A percentile compares a stretch with the other conserved stretches of the same genome.
Conservation (phyloP, 2,329 filamentous ascomycete species). For the Dendrostoma leiphaemia region DNA sequence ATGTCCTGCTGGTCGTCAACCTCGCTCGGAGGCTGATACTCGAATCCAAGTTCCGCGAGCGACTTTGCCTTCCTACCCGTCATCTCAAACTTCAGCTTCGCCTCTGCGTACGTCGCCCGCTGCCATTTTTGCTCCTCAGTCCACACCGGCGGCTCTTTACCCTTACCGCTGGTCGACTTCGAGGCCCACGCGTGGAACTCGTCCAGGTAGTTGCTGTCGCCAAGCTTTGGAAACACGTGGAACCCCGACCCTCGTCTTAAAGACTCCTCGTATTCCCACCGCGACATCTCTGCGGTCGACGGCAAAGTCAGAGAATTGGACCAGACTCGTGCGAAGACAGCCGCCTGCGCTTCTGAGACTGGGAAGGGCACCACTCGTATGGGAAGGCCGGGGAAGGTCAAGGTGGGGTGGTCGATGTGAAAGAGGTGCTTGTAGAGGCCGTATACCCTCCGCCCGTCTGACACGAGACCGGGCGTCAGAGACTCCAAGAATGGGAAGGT, state of each 20-base stretch:
- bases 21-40: slow-evolving; percentile 39
- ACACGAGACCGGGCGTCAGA: slow-evolving; percentile 53
- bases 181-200: slow-evolving; percentile 61
- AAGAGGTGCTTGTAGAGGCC: slow-evolving; percentile 80
- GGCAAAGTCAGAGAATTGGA: slow-evolving; percentile 69
- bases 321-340: slow-evolving; percentile 75
- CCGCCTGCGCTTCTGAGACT: slow-evolving; percentile 73
- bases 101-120: slow-evolving; percentile 63
- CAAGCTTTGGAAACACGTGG: slow-evolving; percentile 51
- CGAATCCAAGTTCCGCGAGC: slow-evolving; percentile 71
- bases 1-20: slow-evolving; percentile 16
- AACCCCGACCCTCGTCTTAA: slow-evolving; percentile 39
- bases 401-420: slow-evolving; percentile 70
- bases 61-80: slow-evolving; percentile 62
- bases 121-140: slow-evolving; percentile 69
- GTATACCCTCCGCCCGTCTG: slow-evolving; percentile 66
- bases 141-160: slow-evolving; percentile 73
- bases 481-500: slow-evolving; percentile 69
- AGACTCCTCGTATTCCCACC: slow-evolving; percentile 66
- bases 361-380: slow-evolving; percentile 89
- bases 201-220: slow-evolving; percentile 70
- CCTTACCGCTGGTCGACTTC: slow-evolving; percentile 42
- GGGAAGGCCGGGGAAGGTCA: slow-evolving; percentile 74
- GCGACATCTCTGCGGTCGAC: slow-evolving; percentile 58
- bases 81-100: slow-evolving; percentile 70